These are phyloP conservation scores for Diplodia intermedia DNA, from an alignment of 2,329 filamentous ascomycete genomes.

Conservation along the genomic window DNA sequence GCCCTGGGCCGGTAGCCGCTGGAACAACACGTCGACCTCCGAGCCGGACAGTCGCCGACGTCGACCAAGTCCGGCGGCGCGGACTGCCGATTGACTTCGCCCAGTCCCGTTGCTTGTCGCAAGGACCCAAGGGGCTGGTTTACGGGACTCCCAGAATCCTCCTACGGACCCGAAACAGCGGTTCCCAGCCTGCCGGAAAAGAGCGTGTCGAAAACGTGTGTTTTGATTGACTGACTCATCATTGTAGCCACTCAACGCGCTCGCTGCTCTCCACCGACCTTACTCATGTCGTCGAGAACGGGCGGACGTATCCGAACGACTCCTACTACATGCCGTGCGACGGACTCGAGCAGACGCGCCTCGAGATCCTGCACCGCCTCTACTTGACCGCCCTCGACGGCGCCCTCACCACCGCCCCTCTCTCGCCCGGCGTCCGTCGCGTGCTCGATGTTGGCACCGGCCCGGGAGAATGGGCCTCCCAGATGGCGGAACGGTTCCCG, in stretches of 20 bases:
- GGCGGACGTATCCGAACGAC: conserved; percentile 66
- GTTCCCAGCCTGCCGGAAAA: conserved; percentile 24
- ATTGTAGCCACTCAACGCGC: conserved; percentile 42
- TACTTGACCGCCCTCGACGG: conserved; percentile 56
- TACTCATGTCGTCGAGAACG: conserved; percentile 66
- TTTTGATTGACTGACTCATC: conserved; percentile 21
- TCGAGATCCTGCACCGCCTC: conserved; percentile 68
- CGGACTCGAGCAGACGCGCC: conserved; percentile 67
- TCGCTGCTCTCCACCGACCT: conserved; percentile 56
- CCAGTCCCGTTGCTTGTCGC: background rate
- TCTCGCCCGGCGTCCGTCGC: conserved; percentile 40
- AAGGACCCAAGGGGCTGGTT: conserved; percentile 13
- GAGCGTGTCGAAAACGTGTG: conserved; percentile 6
- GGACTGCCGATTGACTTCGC: background rate
- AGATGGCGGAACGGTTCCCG: conserved; percentile 53
- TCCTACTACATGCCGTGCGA: conserved; percentile 72
- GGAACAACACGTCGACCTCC: background rate
- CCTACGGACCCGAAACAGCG: conserved; percentile 20
- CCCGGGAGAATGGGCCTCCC: conserved; percentile 58
- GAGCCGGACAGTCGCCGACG: background rate
- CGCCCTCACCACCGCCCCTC: conserved; percentile 46
- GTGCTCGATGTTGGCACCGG: conserved; percentile 56
- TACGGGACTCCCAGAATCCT: conserved; percentile 14
- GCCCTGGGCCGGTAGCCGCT: background rate
- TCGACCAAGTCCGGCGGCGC: background rate